phyloP scores from a whole-genome alignment of 306 rosid genomes.

The Delonix regia region DNA sequence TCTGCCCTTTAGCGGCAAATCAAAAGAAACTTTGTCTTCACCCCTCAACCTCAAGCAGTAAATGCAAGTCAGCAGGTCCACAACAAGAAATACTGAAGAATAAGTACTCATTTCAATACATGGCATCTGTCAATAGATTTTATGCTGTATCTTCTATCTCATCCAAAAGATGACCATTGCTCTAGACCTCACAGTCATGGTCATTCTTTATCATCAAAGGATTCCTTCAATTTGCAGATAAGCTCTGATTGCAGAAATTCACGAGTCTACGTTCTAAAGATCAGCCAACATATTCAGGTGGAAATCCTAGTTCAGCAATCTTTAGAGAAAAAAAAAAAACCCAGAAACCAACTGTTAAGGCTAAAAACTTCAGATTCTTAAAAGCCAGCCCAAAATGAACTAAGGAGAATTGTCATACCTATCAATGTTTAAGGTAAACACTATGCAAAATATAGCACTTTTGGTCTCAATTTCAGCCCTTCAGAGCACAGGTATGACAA shows the following conservation, averaged over 20 bases:
- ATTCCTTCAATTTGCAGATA: not conserved
- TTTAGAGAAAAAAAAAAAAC: too few species aligned
- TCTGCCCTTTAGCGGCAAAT: not conserved
- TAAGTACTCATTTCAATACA: not conserved
- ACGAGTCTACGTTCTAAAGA: not conserved
- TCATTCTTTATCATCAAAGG: not conserved
- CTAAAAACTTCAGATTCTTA: not conserved
- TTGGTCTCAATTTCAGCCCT: not conserved
- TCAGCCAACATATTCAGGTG: not conserved
- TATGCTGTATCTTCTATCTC: not conserved
- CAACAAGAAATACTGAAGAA: not conserved
- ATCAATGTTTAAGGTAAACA: not conserved
- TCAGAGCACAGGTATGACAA: not conserved
- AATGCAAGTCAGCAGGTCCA: not conserved
- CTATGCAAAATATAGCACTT: not conserved
- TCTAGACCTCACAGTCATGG: not conserved
- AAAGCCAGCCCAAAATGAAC: not conserved
- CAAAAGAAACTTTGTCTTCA: not conserved
- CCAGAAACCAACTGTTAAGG: not conserved
- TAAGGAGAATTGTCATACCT: not conserved
- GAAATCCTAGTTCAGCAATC: not conserved
- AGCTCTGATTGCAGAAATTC: not conserved
- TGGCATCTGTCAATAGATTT: not conserved
- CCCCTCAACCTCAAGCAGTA: not conserved
- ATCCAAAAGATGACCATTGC: not conserved